Evolutionary conservation across 176 grass and related monocot genomes (phyloP), one percentile per base, ranked within the genome.

Genomic region (Raddia distichophylla): DNA sequence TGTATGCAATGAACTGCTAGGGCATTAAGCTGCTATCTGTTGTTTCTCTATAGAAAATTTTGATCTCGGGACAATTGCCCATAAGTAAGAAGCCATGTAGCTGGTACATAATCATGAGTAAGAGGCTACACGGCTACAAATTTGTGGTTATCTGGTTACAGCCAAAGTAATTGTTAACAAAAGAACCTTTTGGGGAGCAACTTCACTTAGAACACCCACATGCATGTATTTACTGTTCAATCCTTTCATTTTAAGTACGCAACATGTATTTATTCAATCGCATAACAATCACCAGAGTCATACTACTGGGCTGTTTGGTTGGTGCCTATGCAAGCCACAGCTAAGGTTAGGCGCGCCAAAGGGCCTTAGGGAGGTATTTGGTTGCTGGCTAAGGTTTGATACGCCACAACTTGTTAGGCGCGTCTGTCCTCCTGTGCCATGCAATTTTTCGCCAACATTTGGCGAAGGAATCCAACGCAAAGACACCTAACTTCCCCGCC

Each of bases 21-120:
- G 47, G 46, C 59, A 19, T 42, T 10, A 47, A 75, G 42, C 34
- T 32, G 13, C 2, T 62, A 60, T 57, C 4, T 15, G 6, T 33
- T 69, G 2, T 71, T 34, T 27, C 15, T 71, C 56, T 87, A 82
- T 87, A 82, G 22, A 60, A 14, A 81, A n/a, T 52, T 69, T 86
- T 60, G 59, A 57, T 54, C 11, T 49, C 32, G 27, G 27, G 57
- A 18, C 51, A 55, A 6, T 68, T 16, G 10, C 16, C 35, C 47
- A 6, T 64, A 73, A 53, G 69, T 74, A 74, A 55, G 18, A 43
- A 79, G 57, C 62, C 5, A 66, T 10, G 40, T 12, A 7, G 50
- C 2, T 43, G 46, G 37, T 54, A 45, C 60, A 50, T 40, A 12
- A 47, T 70, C 13, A 71, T 35, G 48, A 73, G 55, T 33, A 50